Conservation (phyloP, 768 basidiomycete genomes). For the Trametes punicea region DNA sequence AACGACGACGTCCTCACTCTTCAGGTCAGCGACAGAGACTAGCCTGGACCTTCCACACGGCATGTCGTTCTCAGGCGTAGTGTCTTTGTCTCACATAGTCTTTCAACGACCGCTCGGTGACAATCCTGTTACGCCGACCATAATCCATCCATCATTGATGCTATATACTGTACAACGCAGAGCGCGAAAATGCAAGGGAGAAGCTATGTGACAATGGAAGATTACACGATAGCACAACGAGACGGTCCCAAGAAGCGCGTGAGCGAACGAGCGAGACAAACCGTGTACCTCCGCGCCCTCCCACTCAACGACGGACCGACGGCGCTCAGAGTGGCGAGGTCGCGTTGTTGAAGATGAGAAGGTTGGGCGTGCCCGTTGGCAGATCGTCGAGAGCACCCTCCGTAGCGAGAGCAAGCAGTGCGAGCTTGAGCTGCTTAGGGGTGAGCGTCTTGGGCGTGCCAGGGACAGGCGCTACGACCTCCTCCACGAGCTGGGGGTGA, state of each 20-base stretch:
- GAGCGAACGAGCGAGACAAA: neutral
- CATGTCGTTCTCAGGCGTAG: too few relatives aligned
- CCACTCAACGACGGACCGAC: neutral
- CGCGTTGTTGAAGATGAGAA: constrained; percentile 80
- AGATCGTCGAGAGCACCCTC: constrained; percentile 43
- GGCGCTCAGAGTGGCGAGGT: constrained; percentile 15
- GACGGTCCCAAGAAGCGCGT: neutral
- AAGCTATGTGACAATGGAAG: constrained; percentile 16
- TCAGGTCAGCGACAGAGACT: too few relatives aligned
- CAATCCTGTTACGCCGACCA: neutral
- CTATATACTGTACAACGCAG: constrained; percentile 7
- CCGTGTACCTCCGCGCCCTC: neutral
- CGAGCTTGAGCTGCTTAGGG: constrained; percentile 74
- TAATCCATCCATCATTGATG: constrained; percentile 7
- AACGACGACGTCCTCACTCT: too few relatives aligned
- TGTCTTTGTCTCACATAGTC: too few relatives aligned
- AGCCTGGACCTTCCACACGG: too few relatives aligned
- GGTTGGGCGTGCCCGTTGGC: constrained; percentile 57
- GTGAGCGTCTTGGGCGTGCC: constrained; percentile 43
- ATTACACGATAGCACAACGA: constrained; percentile 16
- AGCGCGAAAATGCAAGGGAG: constrained; percentile 4
- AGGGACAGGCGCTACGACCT: constrained; percentile 44
- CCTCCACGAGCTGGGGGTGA: constrained; percentile 43
- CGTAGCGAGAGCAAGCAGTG: constrained; percentile 60
- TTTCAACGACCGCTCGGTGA: neutral